These are phyloP conservation scores for Amaranthus cruentus DNA, from an alignment of 148 eudicot genomes.

Conservation along the genomic window DNA sequence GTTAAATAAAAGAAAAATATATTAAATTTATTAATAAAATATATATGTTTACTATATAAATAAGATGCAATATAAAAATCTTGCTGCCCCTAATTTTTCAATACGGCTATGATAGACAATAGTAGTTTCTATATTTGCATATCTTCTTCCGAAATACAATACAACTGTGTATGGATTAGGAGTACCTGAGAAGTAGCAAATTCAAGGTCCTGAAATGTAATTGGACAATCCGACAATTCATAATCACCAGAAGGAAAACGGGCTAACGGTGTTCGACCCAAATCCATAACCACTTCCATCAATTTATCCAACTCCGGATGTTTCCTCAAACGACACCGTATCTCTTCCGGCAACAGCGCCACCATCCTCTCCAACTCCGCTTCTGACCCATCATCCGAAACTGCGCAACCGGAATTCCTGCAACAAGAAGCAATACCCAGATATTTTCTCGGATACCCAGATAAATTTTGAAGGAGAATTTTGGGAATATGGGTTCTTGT, in stretches of 20 bases:
- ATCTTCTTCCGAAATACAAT: no score
- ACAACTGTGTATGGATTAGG: no score
- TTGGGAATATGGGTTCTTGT: slow-evolving; percentile 16
- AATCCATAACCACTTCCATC: slow-evolving; percentile 87
- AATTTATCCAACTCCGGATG: slow-evolving; percentile 57
- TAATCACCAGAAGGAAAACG: slow-evolving; percentile 85
- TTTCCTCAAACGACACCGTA: slow-evolving; percentile 45
- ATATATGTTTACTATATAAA: no score
- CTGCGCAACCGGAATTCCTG: slow-evolving; percentile 21
- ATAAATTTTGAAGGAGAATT: slow-evolving; percentile 2
- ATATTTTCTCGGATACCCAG: slow-evolving; percentile 7
- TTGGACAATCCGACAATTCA: slow-evolving; percentile 59
- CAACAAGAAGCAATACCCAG: slow-evolving; percentile 18
- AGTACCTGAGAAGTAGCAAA: slow-evolving; percentile 68
- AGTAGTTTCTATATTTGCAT: no score
- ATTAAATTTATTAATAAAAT: no score
- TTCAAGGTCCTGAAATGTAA: slow-evolving; percentile 53
- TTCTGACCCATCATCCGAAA: slow-evolving; percentile 31
- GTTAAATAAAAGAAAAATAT: no score
- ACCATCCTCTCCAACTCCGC: slow-evolving; percentile 65
- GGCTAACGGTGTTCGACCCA: slow-evolving; percentile 80
- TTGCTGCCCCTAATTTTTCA: no score
- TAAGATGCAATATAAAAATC: no score
- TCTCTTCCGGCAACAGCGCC: slow-evolving; percentile 66
- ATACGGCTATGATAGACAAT: no score